Conservation (phyloP, 202 grass and related monocot species). For the Setaria viridis region DNA sequence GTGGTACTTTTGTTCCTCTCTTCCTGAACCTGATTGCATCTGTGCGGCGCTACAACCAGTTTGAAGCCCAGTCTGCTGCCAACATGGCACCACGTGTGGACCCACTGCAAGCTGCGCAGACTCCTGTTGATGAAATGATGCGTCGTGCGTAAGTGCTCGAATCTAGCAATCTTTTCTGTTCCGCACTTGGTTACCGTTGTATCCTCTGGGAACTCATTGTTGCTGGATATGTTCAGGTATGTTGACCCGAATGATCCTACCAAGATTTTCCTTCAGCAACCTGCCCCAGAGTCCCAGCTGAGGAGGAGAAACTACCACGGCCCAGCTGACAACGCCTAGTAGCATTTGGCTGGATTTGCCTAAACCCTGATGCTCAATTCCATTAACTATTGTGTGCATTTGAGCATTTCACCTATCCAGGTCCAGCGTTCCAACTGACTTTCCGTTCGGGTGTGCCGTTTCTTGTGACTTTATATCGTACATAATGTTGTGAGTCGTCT, state of each 20-base stretch:
- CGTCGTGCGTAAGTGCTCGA: slow-evolving; percentile 68
- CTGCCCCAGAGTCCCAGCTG: slow-evolving; percentile 80
- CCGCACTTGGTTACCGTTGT: not conserved
- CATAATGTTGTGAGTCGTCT: slow-evolving; percentile 3
- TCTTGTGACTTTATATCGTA: slow-evolving; percentile 7
- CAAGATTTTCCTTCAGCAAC: slow-evolving; percentile 98
- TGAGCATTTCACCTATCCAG: not conserved
- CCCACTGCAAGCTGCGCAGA: slow-evolving; percentile 84
- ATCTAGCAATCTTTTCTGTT: not conserved
- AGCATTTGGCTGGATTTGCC: not conserved
- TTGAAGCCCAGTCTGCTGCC: slow-evolving; percentile 54
- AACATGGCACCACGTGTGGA: slow-evolving; percentile 54
- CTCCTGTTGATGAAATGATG: slow-evolving; percentile 95
- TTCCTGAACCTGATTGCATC: slow-evolving; percentile 83
- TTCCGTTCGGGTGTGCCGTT: not conserved
- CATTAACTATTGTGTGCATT: not conserved
- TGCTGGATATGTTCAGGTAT: slow-evolving; percentile 57
- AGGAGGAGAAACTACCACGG: slow-evolving; percentile 89
- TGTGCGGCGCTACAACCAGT: slow-evolving; percentile 84
- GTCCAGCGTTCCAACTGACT: not conserved
- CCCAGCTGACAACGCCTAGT: slow-evolving; percentile 47
- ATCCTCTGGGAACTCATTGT: not conserved
- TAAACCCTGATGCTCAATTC: not conserved
- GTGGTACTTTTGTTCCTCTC: slow-evolving; percentile 95
- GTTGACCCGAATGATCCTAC: slow-evolving; percentile 96